Evolutionary conservation across 345 rosid genomes (phyloP).

Genomic region (Eucalyptus pumila): DNA sequence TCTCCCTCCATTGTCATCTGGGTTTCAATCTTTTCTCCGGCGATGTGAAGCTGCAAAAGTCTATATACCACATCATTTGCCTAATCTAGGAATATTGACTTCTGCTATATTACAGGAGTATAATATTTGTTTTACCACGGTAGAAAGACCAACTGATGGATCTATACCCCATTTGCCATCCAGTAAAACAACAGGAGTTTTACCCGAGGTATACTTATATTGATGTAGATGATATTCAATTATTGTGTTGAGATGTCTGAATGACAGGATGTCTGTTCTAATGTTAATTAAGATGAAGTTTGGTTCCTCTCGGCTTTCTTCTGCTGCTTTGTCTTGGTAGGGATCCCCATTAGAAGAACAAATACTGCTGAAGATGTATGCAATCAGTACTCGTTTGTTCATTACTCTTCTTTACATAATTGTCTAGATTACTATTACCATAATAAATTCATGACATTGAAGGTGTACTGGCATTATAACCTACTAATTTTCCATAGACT

Average conservation of each 20-base stretch:
- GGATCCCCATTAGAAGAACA: not conserved
- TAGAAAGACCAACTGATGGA: conserved; percentile 73
- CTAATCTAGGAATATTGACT: not conserved
- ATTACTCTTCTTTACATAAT: not conserved
- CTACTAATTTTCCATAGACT: not conserved
- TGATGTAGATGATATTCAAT: not conserved
- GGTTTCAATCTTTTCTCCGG: not conserved
- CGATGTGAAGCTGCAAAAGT: not conserved
- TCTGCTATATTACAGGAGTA: conserved; percentile 55
- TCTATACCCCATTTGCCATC: conserved; percentile 59
- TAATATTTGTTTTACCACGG: conserved; percentile 95
- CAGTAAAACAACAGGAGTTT: conserved; percentile 62
- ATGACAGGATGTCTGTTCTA: not conserved
- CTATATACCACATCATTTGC: not conserved
- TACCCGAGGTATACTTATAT: conserved; percentile 63
- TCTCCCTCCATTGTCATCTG: not conserved
- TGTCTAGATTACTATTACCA: not conserved
- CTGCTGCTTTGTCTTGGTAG: not conserved
- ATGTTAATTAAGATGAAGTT: not conserved
- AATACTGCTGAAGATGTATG: not conserved
- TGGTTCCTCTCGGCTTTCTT: not conserved
- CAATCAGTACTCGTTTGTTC: not conserved
- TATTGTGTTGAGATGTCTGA: not conserved
- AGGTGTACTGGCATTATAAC: not conserved
- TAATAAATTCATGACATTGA: not conserved